Conservation (phyloP, 805 yeast genomes). For the Ogataea sp. region DNA sequence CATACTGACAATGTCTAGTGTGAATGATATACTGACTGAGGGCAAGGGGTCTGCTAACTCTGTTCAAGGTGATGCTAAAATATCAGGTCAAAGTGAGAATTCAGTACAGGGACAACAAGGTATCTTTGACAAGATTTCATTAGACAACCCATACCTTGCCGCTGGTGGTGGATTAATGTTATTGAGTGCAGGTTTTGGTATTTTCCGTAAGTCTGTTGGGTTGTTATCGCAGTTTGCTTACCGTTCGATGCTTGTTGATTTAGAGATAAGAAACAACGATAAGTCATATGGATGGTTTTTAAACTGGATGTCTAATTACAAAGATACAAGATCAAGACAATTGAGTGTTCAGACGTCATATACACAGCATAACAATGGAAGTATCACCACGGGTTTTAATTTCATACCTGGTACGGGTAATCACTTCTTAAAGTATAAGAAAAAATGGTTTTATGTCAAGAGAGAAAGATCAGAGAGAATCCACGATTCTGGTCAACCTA, state of each 20-base stretch:
- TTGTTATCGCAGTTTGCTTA: conserved; percentile 62
- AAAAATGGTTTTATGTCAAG: conserved; percentile 81
- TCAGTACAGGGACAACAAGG: too few species aligned
- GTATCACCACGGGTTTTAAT: conserved; percentile 78
- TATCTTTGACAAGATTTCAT: conserved; percentile 28
- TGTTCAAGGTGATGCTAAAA: not conserved
- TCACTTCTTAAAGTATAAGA: conserved; percentile 77
- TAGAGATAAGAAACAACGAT: conserved; percentile 90
- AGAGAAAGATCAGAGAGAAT: conserved; percentile 87
- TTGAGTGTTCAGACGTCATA: conserved; percentile 83
- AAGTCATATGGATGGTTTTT: conserved; percentile 92
- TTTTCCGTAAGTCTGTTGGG: conserved; percentile 61
- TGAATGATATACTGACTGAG: too few species aligned
- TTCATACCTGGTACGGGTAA: conserved; percentile 97
- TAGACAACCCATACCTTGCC: conserved; percentile 88
- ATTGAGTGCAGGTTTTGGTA: conserved; percentile 81
- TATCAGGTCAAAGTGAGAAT: too few species aligned
- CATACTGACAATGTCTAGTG: too few species aligned
- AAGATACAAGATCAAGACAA: conserved; percentile 70
- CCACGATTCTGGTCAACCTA: conserved; percentile 88
- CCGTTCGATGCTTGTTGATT: conserved; percentile 79
- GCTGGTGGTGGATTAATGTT: conserved; percentile 98
- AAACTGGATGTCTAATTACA: conserved; percentile 90
- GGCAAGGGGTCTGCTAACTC: too few species aligned
- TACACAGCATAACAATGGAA: conserved; percentile 87